phyloP scores from a whole-genome alignment of 2,329 filamentous ascomycete species.

The Alternaria viburni region DNA sequence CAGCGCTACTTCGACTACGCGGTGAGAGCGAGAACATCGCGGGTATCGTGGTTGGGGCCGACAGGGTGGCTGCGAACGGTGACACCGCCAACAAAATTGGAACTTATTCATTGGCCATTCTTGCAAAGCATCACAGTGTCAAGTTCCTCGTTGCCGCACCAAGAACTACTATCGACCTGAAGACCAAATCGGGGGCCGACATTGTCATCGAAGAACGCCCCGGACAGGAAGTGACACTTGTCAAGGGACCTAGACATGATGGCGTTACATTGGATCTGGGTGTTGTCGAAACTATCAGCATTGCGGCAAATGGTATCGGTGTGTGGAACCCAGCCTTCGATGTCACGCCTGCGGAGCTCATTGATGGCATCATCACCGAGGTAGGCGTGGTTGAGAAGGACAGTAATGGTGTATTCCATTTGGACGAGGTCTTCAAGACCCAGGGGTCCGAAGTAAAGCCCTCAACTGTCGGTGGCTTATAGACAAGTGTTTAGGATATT shows the following conservation, averaged over 20 bases:
- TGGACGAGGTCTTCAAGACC: conserved; percentile 52
- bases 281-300: conserved; percentile 74
- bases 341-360: conserved; percentile 85
- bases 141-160: conserved; percentile 96
- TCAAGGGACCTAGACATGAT: conserved; percentile 75
- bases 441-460: conserved; percentile 32
- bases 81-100: conserved; percentile 99
- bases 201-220: conserved; percentile 93
- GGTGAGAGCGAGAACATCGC: conserved; percentile 69
- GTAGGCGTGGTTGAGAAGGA: conserved; percentile 84
- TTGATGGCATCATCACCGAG: conserved; percentile 95
- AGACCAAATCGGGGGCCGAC: conserved; percentile 75
- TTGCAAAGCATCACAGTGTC: conserved; percentile 84
- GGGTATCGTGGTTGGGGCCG: conserved; percentile 91
- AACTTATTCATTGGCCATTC: conserved; percentile 90
- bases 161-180: conserved; percentile 89
- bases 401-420: conserved; percentile 70
- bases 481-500: not conserved
- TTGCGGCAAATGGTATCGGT: conserved; percentile 75
- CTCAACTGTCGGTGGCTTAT: conserved; percentile 43
- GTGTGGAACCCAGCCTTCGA: conserved; percentile 99
- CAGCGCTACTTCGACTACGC: conserved; percentile 75
- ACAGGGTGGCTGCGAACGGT: conserved; percentile 93
- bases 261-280: conserved; percentile 69
- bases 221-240: conserved; percentile 79